Evolutionary conservation across 2,329 filamentous ascomycete genomes (phyloP).

Genomic region (Fusarium camptoceras): DNA sequence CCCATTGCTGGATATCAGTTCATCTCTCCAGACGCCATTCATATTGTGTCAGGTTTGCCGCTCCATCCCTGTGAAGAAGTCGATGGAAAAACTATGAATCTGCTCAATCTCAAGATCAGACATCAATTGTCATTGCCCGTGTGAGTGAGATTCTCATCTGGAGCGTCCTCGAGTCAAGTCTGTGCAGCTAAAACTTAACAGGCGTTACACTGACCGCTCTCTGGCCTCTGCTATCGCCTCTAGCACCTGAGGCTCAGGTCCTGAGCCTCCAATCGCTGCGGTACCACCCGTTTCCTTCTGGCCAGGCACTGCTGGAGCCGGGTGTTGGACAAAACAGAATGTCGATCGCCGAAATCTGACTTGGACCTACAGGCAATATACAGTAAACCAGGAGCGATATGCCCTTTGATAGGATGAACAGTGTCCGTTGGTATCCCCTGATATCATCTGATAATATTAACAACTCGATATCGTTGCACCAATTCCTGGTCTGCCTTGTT

Average conservation of each 20-base stretch:
- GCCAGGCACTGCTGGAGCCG: slow-evolving; percentile 72
- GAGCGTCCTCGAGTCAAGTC: slow-evolving; percentile 9
- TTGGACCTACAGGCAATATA: slow-evolving; percentile 59
- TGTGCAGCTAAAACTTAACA: slow-evolving; percentile 47
- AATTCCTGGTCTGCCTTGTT: not conserved
- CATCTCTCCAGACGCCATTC: slow-evolving; percentile 11
- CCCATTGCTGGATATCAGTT: slow-evolving; percentile 11
- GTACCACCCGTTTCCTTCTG: slow-evolving; percentile 68
- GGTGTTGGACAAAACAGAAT: slow-evolving; percentile 69
- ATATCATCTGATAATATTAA: not conserved
- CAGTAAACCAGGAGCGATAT: slow-evolving; percentile 63
- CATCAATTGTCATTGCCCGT: slow-evolving; percentile 2
- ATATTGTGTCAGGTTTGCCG: slow-evolving; percentile 17
- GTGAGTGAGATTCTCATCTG: slow-evolving; percentile 1
- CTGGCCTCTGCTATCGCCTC: slow-evolving; percentile 71
- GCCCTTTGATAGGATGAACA: slow-evolving; percentile 54
- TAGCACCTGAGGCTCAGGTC: slow-evolving; percentile 73
- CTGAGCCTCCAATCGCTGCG: slow-evolving; percentile 72
- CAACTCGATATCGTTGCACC: not conserved
- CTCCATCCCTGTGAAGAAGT: slow-evolving; percentile 5
- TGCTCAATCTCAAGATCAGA: not conserved
- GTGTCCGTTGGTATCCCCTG: not conserved
- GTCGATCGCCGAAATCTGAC: slow-evolving; percentile 61
- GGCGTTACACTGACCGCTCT: slow-evolving; percentile 61
- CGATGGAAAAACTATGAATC: slow-evolving; percentile 18